phyloP scores from a whole-genome alignment of 108 stramenopile species.

The Licmophora abbreviata region DNA sequence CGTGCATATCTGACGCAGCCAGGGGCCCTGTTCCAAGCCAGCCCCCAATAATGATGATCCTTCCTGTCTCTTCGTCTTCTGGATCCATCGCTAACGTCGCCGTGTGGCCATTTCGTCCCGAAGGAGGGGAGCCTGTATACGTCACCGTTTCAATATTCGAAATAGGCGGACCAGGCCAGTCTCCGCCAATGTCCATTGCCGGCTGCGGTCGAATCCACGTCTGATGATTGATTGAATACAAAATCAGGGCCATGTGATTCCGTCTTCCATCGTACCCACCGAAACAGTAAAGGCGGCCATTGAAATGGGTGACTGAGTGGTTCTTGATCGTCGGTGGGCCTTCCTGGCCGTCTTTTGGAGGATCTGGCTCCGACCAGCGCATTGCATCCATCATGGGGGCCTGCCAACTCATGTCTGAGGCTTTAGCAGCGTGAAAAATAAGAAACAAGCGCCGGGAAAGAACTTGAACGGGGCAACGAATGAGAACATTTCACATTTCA shows the following conservation, averaged over 20 bases:
- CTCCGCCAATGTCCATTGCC: no score
- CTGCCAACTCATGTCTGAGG: no score
- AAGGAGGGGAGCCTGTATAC: slow-evolving; percentile 52
- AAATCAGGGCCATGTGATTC: slow-evolving; percentile 76
- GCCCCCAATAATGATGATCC: slow-evolving; percentile 90
- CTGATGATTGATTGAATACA: slow-evolving; percentile 59
- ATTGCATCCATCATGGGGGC: not conserved
- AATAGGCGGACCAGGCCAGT: not conserved
- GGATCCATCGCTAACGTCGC: slow-evolving; percentile 76
- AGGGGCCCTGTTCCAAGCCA: slow-evolving; percentile 87
- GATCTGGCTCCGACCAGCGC: slow-evolving; percentile 3
- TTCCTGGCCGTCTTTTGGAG: not conserved
- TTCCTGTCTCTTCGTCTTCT: slow-evolving; percentile 30
- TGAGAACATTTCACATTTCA: no score
- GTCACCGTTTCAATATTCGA: not conserved
- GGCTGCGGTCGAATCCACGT: slow-evolving; percentile 68
- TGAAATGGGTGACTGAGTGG: slow-evolving; percentile 72
- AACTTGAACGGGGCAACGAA: no score
- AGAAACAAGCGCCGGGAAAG: no score
- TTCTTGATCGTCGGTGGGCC: slow-evolving; percentile 72
- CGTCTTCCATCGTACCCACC: slow-evolving; percentile 91
- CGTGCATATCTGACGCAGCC: slow-evolving; percentile 82
- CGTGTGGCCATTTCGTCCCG: slow-evolving; percentile 90
- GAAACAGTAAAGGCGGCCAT: slow-evolving; percentile 77
- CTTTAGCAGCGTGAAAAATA: no score